Base-by-base conservation (phyloP, 768 basidiomycete genomes). In the Kwoniella newhampshirensis region DNA sequence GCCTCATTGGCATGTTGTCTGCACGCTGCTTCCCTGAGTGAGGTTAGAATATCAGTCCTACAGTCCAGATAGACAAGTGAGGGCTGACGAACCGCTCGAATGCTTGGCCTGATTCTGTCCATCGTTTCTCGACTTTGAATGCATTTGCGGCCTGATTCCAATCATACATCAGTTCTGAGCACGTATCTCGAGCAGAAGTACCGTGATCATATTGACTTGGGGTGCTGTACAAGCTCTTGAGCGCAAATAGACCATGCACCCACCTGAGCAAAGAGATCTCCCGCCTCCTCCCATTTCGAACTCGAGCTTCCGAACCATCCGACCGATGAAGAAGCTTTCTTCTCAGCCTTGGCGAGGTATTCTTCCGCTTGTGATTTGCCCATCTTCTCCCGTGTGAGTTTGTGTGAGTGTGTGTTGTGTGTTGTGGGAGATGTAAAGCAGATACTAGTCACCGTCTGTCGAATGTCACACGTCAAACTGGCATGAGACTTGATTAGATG, bases 211-310 rank as follows among this genome's bases (percentile, higher is more conserved):
- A 13, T 32, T 13, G 7, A 32, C 6, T 13, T 6, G 32, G 7
- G 32, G 6, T 6, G 13, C 32, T 6, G 6, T 6, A 32, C 32
- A 32, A 32, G 32, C 13, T 13, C 7, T 13, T 18, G 5, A 43
- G 18, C 32, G 17, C 8, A 25, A 20, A 27, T 4, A 11, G 25
- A 18, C 17, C 23, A 32, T 8, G 5, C 23, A 57, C 66, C 37
- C 11, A 64, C 66, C 52, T 65, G 67, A 20, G 60, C 88, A 77
- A 88, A 98, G 18, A 97, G 82, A 78, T 97, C 94, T 45, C 91
- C 93, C 2, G 93, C 92, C 75, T 97, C 94, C 77, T 98, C 94
- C 67, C 80, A 94, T 77, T 92, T 96, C 58, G 87, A 80, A 18
- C 86, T 82, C 1, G 85, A 80, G 8, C 88, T 90, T 35, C 87